Conservation (phyloP, 2,329 filamentous ascomycete genomes). For the Corynespora cassiicola region DNA sequence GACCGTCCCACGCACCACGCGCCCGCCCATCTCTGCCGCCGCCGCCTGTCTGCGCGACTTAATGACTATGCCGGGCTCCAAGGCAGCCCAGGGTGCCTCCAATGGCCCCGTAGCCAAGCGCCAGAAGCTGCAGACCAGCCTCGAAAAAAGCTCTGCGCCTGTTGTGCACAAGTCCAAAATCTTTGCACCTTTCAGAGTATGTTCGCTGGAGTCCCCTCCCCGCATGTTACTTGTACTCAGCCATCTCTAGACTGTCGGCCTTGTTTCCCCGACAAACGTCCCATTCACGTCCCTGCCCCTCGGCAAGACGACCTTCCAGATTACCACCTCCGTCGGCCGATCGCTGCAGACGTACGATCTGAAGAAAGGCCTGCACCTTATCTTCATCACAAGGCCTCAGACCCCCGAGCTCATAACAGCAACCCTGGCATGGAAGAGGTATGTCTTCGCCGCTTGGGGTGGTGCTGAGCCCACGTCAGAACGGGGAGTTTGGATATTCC, state of each 20-base stretch:
- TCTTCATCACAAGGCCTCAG: slow-evolving; percentile 92
- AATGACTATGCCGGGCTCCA: slow-evolving; percentile 58
- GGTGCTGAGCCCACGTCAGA: slow-evolving; percentile 58
- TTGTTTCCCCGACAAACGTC: slow-evolving; percentile 88
- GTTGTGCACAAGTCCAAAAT: slow-evolving; percentile 70
- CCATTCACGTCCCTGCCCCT: slow-evolving; percentile 89
- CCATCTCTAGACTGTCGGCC: slow-evolving; percentile 78
- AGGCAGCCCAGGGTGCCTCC: slow-evolving; percentile 51
- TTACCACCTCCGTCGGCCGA: slow-evolving; percentile 91
- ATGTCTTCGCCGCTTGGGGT: slow-evolving; percentile 90
- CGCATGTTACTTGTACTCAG: no score
- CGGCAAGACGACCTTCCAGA: slow-evolving; percentile 94
- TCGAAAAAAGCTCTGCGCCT: slow-evolving; percentile 49
- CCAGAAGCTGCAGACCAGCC: slow-evolving; percentile 35
- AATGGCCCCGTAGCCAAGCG: slow-evolving; percentile 72
- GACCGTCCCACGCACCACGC: neutral
- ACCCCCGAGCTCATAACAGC: slow-evolving; percentile 87
- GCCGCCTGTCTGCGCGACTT: no score
- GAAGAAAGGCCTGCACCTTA: slow-evolving; percentile 84
- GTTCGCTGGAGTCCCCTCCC: no score
- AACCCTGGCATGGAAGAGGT: slow-evolving; percentile 84
- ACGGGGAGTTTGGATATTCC: slow-evolving; percentile 87
- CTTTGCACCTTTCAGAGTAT: slow-evolving; percentile 91
- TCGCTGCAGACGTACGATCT: slow-evolving; percentile 96
- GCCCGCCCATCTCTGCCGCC: neutral